Evolutionary conservation across 495 filamentous ascomycete genomes (phyloP).

Genomic region (Cenococcum geophilum): DNA sequence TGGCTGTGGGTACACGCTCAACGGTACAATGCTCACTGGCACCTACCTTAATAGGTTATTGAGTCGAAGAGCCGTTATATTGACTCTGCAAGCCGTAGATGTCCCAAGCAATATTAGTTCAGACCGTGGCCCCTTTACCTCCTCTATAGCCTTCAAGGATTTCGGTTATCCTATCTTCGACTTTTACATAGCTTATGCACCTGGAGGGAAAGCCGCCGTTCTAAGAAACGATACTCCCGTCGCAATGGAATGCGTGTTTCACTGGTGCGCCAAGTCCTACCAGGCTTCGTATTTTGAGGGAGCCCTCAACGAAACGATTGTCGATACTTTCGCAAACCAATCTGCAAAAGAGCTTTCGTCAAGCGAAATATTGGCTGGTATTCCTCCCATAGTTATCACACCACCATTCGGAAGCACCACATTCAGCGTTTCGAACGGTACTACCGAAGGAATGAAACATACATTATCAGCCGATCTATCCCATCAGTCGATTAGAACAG

Average conservation of each 20-base stretch:
- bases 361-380: neutral
- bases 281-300: neutral
- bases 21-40: neutral
- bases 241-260: conserved; percentile 15
- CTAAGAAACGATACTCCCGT: conserved; percentile 10
- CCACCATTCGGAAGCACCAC: neutral
- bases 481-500: too few relatives aligned
- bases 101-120: neutral
- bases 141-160: conserved; percentile 14
- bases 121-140: neutral
- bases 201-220: conserved; percentile 2
- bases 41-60: too few relatives aligned
- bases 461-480: neutral
- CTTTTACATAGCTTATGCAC: conserved; percentile 19
- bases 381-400: neutral
- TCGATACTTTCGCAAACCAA: conserved; percentile 1
- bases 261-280: conserved; percentile 17
- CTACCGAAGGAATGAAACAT: neutral
- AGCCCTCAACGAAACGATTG: conserved; percentile 3
- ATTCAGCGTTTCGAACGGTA: neutral
- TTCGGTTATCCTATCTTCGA: conserved; percentile 10
- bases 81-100: too few relatives aligned
- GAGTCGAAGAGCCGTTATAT: too few relatives aligned
- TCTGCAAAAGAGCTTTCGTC: neutral
- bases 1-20: conserved; percentile 13